Percentiles rank a stretch among this genome's conserved stretches.
Conservation (phyloP, 441 rosid genomes). For the Cnidoscolus chayamansa region DNA sequence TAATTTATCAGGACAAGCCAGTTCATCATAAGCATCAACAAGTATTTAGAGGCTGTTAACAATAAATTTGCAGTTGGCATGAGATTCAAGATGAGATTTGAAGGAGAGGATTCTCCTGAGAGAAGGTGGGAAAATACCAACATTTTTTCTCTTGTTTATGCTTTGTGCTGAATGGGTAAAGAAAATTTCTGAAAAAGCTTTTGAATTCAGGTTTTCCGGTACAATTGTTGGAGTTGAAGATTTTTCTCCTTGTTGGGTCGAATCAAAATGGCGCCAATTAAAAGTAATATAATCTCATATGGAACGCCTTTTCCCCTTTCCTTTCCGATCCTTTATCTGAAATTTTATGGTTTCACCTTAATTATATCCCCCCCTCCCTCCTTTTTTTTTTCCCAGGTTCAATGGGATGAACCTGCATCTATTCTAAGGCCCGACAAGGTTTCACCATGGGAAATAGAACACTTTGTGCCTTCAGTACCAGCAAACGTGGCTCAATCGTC, state of each 20-base stretch:
- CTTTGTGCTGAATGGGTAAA: neutral
- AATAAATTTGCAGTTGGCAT: constrained; percentile 60
- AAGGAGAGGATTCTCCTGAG: constrained; percentile 92
- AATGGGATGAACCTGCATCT: constrained; percentile 90
- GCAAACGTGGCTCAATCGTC: constrained; percentile 41
- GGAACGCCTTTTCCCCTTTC: neutral
- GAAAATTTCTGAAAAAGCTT: no score
- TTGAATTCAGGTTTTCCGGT: constrained; percentile 63
- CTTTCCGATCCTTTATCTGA: neutral
- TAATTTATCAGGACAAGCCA: constrained; percentile 62
- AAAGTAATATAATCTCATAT: constrained; percentile 46
- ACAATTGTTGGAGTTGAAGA: constrained; percentile 79
- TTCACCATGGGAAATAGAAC: constrained; percentile 98
- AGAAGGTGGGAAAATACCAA: constrained; percentile 46
- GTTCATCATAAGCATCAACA: constrained; percentile 72
- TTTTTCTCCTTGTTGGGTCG: constrained; percentile 65
- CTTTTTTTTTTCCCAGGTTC: constrained; percentile 44
- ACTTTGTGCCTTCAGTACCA: constrained; percentile 47
- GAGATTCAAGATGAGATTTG: constrained; percentile 97
- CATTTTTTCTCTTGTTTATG: constrained; percentile 1
- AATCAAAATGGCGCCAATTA: constrained; percentile 84
- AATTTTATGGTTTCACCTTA: neutral
- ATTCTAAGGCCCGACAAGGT: constrained; percentile 82
- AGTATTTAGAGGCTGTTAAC: constrained; percentile 59
- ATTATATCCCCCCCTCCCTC: constrained; percentile 5